A percentile compares a stretch with the other conserved stretches of the same genome.
Conservation (phyloP, 2,329 filamentous ascomycete species). For the Colletotrichum navitas region DNA sequence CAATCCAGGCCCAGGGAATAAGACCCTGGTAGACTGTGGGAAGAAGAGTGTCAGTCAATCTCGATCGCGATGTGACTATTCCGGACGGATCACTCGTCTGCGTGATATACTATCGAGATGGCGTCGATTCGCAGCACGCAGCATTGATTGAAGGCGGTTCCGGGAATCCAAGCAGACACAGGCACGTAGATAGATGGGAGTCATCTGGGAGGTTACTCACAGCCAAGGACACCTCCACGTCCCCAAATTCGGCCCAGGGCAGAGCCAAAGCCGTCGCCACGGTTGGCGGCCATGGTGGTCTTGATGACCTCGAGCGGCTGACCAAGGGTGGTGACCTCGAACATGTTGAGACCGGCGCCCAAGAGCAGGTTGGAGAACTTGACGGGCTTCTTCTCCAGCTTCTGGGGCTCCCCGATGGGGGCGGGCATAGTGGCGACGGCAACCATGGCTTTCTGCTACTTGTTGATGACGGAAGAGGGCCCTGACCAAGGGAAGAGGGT, state of each 20-base stretch:
- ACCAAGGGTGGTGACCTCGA: slow-evolving; percentile 79
- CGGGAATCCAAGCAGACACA: background rate
- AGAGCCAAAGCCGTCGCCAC: slow-evolving; percentile 85
- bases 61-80: background rate
- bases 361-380: slow-evolving; percentile 99
- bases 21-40: slow-evolving; percentile 96
- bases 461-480: slow-evolving; percentile 69
- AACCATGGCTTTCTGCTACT: slow-evolving; percentile 69
- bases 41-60: slow-evolving; percentile 45
- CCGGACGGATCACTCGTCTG: background rate
- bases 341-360: slow-evolving; percentile 94
- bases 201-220: slow-evolving; percentile 69
- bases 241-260: slow-evolving; percentile 91
- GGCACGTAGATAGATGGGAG: slow-evolving; percentile 7
- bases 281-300: slow-evolving; percentile 99
- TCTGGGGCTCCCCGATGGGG: slow-evolving; percentile 60
- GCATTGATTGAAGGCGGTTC: background rate
- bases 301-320: slow-evolving; percentile 98
- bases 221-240: slow-evolving; percentile 93
- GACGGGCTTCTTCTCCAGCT: slow-evolving; percentile 98
- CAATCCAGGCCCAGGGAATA: slow-evolving; percentile 99
- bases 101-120: background rate
- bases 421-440: slow-evolving; percentile 67
- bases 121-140: background rate
- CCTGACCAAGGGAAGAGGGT: slow-evolving; percentile 98